A percentile compares a stretch with the other conserved stretches of the same genome.
Conservation (phyloP, 257 asterid species). For the Solanum boliviense region DNA sequence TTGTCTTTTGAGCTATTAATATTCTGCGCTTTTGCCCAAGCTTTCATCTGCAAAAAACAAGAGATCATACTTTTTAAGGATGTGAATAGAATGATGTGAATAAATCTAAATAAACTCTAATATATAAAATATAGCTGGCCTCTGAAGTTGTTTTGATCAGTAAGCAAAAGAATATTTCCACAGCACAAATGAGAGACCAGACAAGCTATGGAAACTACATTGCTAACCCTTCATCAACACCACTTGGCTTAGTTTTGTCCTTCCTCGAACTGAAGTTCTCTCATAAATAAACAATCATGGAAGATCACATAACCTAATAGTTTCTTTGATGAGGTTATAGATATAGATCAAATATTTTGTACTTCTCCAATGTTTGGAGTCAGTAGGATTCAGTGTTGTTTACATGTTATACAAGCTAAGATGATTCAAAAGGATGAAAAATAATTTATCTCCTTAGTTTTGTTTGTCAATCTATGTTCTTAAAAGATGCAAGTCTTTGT, state of each 20-base stretch:
- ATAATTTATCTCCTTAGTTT: not conserved
- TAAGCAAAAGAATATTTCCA: no score
- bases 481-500: not conserved
- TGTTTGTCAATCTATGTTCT: not conserved
- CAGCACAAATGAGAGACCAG: not conserved
- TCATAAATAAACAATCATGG: not conserved
- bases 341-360: not conserved
- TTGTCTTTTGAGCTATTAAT: constrained; percentile 80
- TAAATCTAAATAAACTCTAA: not conserved
- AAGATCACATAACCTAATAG: not conserved
- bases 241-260: not conserved
- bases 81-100: not conserved
- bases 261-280: not conserved
- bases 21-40: constrained; percentile 79
- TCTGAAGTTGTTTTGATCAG: not conserved
- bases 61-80: not conserved
- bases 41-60: constrained; percentile 66
- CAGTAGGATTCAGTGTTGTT: not conserved
- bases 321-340: not conserved
- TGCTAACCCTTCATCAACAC: not conserved
- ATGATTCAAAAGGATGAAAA: not conserved
- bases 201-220: not conserved
- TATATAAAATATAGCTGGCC: not conserved
- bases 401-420: not conserved
- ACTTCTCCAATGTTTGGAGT: not conserved